phyloP scores from a whole-genome alignment of 192 early-diverging fungal species.

The Coemansia sp. region DNA sequence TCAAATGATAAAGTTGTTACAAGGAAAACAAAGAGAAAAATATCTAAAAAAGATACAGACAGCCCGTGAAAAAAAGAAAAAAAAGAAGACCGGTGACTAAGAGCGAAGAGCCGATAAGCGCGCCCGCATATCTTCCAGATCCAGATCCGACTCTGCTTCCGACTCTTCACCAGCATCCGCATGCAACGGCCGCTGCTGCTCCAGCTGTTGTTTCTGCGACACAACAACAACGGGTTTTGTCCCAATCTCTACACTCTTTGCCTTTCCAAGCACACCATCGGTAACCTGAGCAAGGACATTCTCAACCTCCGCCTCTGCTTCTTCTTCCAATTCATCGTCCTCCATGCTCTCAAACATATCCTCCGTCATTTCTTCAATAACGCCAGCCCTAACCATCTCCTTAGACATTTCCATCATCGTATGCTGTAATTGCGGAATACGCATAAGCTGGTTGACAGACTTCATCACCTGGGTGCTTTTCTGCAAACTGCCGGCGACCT shows the following conservation, averaged over 20 bases:
- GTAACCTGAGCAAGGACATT: slow-evolving; percentile 88
- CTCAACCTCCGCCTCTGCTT: slow-evolving; percentile 91
- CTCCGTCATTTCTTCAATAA: slow-evolving; percentile 95
- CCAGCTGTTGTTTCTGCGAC: slow-evolving; percentile 9
- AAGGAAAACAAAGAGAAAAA: background rate
- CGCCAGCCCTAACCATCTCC: slow-evolving; percentile 98
- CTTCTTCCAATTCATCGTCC: slow-evolving; percentile 90
- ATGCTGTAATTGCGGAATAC: slow-evolving; percentile 79
- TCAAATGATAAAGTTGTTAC: background rate
- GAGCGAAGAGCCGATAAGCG: slow-evolving; percentile 79
- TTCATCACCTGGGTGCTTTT: slow-evolving; percentile 91
- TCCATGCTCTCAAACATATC: slow-evolving; percentile 86
- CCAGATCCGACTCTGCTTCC: slow-evolving; percentile 69
- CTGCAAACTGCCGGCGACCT: slow-evolving; percentile 83
- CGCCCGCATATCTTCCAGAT: slow-evolving; percentile 81
- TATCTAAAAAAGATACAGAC: background rate
- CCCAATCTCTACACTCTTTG: background rate
- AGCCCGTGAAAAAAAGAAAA: background rate
- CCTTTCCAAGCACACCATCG: slow-evolving; percentile 61
- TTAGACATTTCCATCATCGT: slow-evolving; percentile 89
- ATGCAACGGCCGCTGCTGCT: slow-evolving; percentile 15
- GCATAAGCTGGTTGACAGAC: slow-evolving; percentile 82
- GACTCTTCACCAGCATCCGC: slow-evolving; percentile 49
- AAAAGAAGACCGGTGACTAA: slow-evolving; percentile 16
- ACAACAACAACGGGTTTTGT: background rate